phyloP scores from a whole-genome alignment of 176 grass and related monocot genomes.

The Saccharum officinarum region DNA sequence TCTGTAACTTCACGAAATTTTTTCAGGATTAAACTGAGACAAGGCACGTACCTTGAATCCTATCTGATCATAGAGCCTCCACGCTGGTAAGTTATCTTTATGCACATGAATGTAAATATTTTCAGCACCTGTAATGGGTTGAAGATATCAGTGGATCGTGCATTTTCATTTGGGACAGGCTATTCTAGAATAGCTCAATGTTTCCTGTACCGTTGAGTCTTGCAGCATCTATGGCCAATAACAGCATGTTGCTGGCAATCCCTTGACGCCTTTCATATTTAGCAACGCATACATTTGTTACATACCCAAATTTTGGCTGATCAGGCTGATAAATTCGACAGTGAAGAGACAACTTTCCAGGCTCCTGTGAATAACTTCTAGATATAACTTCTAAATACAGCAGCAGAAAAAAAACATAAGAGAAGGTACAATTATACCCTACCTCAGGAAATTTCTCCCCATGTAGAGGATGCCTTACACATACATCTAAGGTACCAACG shows the following conservation, averaged over 20 bases:
- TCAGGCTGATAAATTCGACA: slow-evolving; percentile 55
- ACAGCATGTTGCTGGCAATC: slow-evolving; percentile 73
- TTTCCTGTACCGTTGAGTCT: slow-evolving; percentile 58
- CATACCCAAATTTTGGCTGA: slow-evolving; percentile 68
- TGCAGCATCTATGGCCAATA: slow-evolving; percentile 66
- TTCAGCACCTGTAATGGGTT: slow-evolving; percentile 42
- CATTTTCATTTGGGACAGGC: not conserved
- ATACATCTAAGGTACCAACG: slow-evolving; percentile 70
- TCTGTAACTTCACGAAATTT: not conserved
- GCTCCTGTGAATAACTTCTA: slow-evolving; percentile 52
- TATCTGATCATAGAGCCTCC: slow-evolving; percentile 55
- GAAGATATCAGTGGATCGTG: slow-evolving; percentile 1
- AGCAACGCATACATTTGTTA: slow-evolving; percentile 75
- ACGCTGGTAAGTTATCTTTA: slow-evolving; percentile 62
- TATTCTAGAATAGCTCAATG: slow-evolving; percentile 15
- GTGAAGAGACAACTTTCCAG: slow-evolving; percentile 35
- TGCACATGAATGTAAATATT: slow-evolving; percentile 68
- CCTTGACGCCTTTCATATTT: slow-evolving; percentile 70
- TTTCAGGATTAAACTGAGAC: not conserved
- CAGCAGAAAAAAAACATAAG: slow-evolving; percentile 9
- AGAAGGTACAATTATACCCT: slow-evolving; percentile 18
- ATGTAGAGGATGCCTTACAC: slow-evolving; percentile 61
- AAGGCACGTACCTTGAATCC: slow-evolving; percentile 68
- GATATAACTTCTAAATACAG: slow-evolving; percentile 14
- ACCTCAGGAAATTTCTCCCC: slow-evolving; percentile 75